Evolutionary conservation across 306 rosid genomes (phyloP).

Genomic region (Carpinus viminea): DNA sequence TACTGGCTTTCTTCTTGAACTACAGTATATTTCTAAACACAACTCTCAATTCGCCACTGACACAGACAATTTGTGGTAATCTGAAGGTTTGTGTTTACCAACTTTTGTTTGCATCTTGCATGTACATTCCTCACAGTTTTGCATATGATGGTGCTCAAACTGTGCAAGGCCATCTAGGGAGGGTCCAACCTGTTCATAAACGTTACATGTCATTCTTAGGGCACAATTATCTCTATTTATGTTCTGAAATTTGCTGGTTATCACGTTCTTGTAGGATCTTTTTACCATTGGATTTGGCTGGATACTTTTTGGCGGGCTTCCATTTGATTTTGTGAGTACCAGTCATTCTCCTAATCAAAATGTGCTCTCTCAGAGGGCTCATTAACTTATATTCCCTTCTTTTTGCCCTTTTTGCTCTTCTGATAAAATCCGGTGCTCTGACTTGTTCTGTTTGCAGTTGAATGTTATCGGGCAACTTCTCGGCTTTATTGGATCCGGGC

Average conservation of each 20-base stretch:
- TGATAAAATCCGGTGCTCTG: constrained; percentile 1
- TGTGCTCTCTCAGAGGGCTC: background rate
- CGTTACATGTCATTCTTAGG: background rate
- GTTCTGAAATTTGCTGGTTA: background rate
- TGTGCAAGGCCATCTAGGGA: background rate
- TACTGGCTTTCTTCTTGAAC: constrained; percentile 91
- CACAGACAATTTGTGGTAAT: constrained; percentile 94
- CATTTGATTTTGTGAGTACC: constrained; percentile 58
- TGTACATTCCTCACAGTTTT: background rate
- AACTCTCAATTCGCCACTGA: constrained; percentile 87
- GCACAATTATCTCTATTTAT: background rate
- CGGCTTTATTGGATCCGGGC: constrained; percentile 81
- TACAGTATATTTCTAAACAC: constrained; percentile 89
- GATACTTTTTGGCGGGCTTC: constrained; percentile 90
- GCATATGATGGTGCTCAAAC: background rate
- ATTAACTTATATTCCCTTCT: background rate
- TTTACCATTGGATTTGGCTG: constrained; percentile 94
- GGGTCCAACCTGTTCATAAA: background rate
- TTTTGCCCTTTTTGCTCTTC: background rate
- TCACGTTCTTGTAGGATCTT: constrained; percentile 51
- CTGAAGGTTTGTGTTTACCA: constrained; percentile 65
- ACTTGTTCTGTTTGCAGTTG: constrained; percentile 54
- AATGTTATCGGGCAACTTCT: constrained; percentile 75
- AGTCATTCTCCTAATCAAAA: background rate
- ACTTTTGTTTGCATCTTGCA: constrained; percentile 21